phyloP scores from a whole-genome alignment of 768 basidiomycete genomes.

The Lactarius akahatsu region DNA sequence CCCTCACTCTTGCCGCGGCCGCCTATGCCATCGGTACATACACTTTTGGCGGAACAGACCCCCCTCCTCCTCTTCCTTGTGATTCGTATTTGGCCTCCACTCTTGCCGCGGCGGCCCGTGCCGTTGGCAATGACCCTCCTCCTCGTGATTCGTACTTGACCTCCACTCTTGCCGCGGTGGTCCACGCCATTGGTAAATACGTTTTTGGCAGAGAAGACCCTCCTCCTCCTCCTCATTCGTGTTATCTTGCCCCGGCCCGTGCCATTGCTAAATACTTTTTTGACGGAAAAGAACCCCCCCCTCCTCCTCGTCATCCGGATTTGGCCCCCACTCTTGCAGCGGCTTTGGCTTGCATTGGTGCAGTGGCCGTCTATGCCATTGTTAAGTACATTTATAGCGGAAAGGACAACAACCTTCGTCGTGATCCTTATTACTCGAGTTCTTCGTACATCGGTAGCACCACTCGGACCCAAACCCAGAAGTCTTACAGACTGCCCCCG shows the following conservation, averaged over 20 bases:
- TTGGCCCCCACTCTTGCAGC: background rate
- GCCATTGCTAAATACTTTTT: no score
- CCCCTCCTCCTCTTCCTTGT: no score
- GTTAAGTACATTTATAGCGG: background rate
- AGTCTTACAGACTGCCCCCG: background rate
- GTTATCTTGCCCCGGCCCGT: background rate
- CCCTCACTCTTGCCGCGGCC: background rate
- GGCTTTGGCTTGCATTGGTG: no score
- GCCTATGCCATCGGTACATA: background rate
- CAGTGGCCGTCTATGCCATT: background rate
- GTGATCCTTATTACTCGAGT: background rate
- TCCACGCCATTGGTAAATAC: no score
- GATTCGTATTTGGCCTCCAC: background rate
- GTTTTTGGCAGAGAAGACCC: no score
- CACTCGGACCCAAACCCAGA: background rate
- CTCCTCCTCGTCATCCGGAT: background rate
- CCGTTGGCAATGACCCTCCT: no score
- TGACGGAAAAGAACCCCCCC: no score
- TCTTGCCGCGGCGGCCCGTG: no score
- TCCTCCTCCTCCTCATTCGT: no score
- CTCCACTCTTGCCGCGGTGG: no score
- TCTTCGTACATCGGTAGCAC: background rate
- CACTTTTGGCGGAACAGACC: background rate
- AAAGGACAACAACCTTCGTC: background rate
- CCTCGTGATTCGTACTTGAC: no score